Evolutionary conservation across 306 rosid genomes (phyloP), one percentile per base, ranked within the genome.

Genomic region (Carpinus viminea): DNA sequence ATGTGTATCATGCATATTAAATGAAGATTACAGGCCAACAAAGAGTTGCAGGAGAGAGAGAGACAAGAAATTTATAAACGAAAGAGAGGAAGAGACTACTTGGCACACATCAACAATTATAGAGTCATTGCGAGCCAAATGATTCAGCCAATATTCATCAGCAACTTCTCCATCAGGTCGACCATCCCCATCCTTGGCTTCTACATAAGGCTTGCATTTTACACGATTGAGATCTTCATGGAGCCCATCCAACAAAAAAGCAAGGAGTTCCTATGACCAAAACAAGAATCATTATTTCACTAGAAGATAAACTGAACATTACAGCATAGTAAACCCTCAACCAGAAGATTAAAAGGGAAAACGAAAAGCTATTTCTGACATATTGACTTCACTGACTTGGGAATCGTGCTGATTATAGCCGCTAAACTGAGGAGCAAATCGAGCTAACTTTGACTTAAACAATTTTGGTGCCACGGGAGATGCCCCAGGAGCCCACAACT

Each of bases 341-440:
- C 43, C 83, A 64, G 26, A 77, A 70, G 61, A 52, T 68, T 74
- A 55, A 57, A 82, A 75, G 79, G 80, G 71, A 86, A 86, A 76
- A 80, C 54, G 72, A 46, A 72, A 62, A 77, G 66, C 78, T 45
- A 41, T 51, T 38, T 75, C 47, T 50, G 56, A 77, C 77, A 50
- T 55, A 83, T 68, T 68, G 81, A 80, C 72, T 72, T 81, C 86
- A 89, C 94, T 86, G 61, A 95, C 99, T 85, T 96, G 99, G 80
- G 98, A 96, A 91, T 96, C 99, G 78, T 96, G 99, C 80, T 96
- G 99, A 88, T 96, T 96, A 81, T 91, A 96, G 76, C 99, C 99
- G 88, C 97, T 93, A 86, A 96, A 96, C 77, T 96, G 99, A 68
- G 98, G 96, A 64, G 99, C 97, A 88, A 96, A 96, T 81, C 92